phyloP scores from a whole-genome alignment of 768 basidiomycete genomes.

The Psilocybe tampanensis region DNA sequence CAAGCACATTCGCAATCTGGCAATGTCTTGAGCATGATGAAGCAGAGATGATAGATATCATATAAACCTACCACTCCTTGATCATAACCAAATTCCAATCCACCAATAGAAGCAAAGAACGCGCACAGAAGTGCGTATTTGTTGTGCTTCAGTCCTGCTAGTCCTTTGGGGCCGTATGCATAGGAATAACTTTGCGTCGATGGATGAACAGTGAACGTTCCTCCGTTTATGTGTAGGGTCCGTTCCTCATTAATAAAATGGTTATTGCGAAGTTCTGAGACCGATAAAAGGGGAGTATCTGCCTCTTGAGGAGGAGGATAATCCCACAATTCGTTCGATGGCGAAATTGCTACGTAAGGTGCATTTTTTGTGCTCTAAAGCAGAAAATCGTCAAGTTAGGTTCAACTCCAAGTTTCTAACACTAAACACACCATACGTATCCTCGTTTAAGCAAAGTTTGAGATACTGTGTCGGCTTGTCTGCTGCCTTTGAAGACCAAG shows the following conservation, averaged over 20 bases:
- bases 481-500: too few relatives aligned
- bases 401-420: neutral
- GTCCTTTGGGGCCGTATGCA: constrained; percentile 71
- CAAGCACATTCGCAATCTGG: constrained; percentile 79
- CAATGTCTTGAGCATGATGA: neutral
- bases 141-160: constrained; percentile 66
- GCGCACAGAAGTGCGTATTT: constrained; percentile 68
- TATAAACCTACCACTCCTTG: constrained; percentile 62
- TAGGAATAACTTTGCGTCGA: constrained; percentile 51
- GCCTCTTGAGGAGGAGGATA: constrained; percentile 16
- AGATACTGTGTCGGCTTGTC: too few relatives aligned
- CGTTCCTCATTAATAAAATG: neutral
- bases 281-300: constrained; percentile 4
- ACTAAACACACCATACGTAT: neutral
- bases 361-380: constrained; percentile 18
- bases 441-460: neutral
- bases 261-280: too few relatives aligned
- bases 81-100: constrained; percentile 81
- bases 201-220: constrained; percentile 34
- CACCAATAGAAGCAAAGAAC: constrained; percentile 76
- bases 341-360: constrained; percentile 21
- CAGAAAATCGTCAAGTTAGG: neutral
- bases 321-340: constrained; percentile 10
- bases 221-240: constrained; percentile 25
- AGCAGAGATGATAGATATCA: neutral